Conservation (phyloP, 2,329 filamentous ascomycete genomes). For the Leptographium lundbergii region DNA sequence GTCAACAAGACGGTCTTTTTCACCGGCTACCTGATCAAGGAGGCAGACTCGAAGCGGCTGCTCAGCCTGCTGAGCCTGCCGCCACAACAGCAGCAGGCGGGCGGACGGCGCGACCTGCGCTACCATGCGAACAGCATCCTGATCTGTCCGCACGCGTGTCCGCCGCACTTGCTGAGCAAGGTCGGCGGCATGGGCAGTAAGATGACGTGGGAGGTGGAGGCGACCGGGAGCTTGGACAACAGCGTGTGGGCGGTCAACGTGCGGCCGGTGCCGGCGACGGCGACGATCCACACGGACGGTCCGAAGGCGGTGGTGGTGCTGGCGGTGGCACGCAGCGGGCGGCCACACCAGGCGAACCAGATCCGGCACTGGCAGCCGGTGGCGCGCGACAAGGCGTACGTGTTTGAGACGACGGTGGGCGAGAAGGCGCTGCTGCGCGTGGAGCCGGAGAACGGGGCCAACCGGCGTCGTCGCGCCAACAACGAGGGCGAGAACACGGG, state of each 20-base stretch:
- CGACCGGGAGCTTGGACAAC: constrained; percentile 61
- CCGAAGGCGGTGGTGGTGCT: constrained; percentile 68
- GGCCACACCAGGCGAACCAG: constrained; percentile 65
- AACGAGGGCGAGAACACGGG: neutral
- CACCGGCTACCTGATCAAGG: constrained; percentile 76
- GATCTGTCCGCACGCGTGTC: constrained; percentile 69
- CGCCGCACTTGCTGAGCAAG: constrained; percentile 60
- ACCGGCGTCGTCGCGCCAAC: neutral
- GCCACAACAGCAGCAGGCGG: constrained; percentile 21
- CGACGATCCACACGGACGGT: constrained; percentile 64
- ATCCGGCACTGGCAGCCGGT: constrained; percentile 79
- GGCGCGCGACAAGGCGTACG: constrained; percentile 53
- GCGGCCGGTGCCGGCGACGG: constrained; percentile 52
- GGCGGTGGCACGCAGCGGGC: constrained; percentile 61
- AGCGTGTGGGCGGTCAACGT: constrained; percentile 80
- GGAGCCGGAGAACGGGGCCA: constrained; percentile 47
- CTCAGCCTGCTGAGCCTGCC: constrained; percentile 57
- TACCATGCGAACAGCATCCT: constrained; percentile 82
- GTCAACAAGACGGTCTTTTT: constrained; percentile 86
- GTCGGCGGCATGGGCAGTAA: constrained; percentile 79
- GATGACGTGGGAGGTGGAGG: constrained; percentile 73
- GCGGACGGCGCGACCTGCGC: constrained; percentile 55
- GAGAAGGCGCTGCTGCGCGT: constrained; percentile 78
- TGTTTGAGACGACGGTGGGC: constrained; percentile 72
- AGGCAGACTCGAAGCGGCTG: constrained; percentile 59